Evolutionary conservation across 2,329 filamentous ascomycete genomes (phyloP), one percentile per base, ranked within the genome.

Genomic region (Fusarium lyarnte): DNA sequence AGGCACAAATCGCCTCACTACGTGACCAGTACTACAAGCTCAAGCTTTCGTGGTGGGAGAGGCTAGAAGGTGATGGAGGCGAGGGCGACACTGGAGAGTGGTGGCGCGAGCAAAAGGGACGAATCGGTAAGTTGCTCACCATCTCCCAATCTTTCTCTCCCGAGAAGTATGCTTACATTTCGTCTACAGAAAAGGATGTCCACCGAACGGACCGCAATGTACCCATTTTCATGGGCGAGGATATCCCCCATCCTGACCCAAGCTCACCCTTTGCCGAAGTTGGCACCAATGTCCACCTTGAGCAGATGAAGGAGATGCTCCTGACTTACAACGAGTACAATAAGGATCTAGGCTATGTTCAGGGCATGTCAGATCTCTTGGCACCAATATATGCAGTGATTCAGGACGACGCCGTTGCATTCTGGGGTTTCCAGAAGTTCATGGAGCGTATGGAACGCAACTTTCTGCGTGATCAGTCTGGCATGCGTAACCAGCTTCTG

Each of bases 241-340:
- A 98, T 78, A 97, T 94, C 43, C 95, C 96, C 12, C 96, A 99
- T 79, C 97, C 96, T 0, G 96, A 99, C 77, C 96, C 96, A 0
- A 93, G 95, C 69, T 98, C 95, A 1, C 95, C 96, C 1, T 99
- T 98, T 81, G 94, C 95, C 17, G 93, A 95, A 47, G 89, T 91
- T 8, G 96, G 96, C 70, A 99, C 96, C 51, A 99, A 99, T 77
- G 95, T 98, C 10, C 96, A 99, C 81, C 88, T 99, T 72, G 96
- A 99, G 82, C 96, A 99, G 84, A 93, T 99, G 90, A 99, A 99
- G 84, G 96, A 99, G 80, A 97, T 99, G 93, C 91, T 99, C 2
- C 87, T 99, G 23, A 98, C 96, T 0, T 99, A 99, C 82, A 98
- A 99, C 80, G 96, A 99, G 83, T 97, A 97, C 83, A 99, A 99